Evolutionary conservation across 2,329 filamentous ascomycete genomes (phyloP).

Genomic region (Rasamsonia emersonii): DNA sequence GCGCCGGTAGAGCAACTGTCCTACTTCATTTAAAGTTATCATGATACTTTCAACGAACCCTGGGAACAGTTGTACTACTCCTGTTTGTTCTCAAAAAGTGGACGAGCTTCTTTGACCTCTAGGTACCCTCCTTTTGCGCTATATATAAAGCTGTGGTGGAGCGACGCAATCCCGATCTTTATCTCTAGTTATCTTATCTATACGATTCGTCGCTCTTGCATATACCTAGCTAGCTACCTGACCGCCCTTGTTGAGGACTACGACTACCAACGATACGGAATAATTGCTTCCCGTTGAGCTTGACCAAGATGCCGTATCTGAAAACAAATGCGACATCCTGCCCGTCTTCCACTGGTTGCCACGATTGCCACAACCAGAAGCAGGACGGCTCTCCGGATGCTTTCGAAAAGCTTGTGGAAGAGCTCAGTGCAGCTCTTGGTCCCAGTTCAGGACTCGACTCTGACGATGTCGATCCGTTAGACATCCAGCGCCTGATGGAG

Average conservation of each 20-base stretch:
- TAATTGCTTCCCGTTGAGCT: neutral
- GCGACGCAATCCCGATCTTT: no score
- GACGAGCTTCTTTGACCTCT: no score
- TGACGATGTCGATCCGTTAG: slow-evolving; percentile 66
- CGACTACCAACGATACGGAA: no score
- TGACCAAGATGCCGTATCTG: slow-evolving; percentile 26
- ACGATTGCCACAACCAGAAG: slow-evolving; percentile 2
- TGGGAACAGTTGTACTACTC: no score
- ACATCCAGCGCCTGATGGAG: slow-evolving; percentile 65
- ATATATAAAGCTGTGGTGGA: no score
- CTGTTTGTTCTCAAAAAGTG: no score
- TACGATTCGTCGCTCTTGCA: no score
- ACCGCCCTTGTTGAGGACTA: no score
- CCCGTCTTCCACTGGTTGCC: slow-evolving; percentile 6
- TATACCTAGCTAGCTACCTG: no score
- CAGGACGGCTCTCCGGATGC: slow-evolving; percentile 13
- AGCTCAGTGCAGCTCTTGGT: slow-evolving; percentile 67
- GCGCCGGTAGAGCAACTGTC: neutral
- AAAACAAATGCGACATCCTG: slow-evolving; percentile 10
- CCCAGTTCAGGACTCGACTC: slow-evolving; percentile 75
- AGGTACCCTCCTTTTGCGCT: no score
- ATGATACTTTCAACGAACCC: neutral
- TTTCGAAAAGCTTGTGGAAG: slow-evolving; percentile 63
- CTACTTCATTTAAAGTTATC: neutral
- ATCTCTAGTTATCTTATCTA: no score